phyloP scores from a whole-genome alignment of 164 flowering plant species.

The Vitis rotundifolia region DNA sequence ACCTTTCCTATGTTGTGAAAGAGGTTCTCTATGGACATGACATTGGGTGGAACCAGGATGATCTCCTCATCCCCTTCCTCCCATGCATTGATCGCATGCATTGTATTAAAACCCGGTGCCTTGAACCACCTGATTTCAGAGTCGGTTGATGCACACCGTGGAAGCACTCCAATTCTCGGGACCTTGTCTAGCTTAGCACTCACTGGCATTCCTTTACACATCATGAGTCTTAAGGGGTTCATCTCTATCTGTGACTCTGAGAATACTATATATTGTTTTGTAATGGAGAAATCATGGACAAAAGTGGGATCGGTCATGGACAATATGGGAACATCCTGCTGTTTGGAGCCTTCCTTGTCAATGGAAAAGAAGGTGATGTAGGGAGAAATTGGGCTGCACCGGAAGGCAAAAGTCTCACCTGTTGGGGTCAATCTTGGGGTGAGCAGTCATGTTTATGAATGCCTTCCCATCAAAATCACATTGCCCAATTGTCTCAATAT shows the following conservation, averaged over 20 bases:
- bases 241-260: not conserved
- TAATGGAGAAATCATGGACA: slow-evolving; percentile 15
- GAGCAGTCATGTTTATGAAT: slow-evolving; percentile 15
- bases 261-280: slow-evolving; percentile 5
- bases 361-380: slow-evolving; percentile 16
- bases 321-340: slow-evolving; percentile 14
- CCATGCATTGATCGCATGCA: too few species aligned
- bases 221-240: not conserved
- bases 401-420: slow-evolving; percentile 20
- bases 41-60: too few species aligned
- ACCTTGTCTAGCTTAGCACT: too few species aligned
- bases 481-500: slow-evolving; percentile 5
- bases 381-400: not conserved
- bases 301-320: not conserved
- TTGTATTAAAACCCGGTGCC: too few species aligned
- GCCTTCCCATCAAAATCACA: not conserved
- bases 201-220: too few species aligned
- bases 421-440: slow-evolving; percentile 22
- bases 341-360: slow-evolving; percentile 2
- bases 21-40: too few species aligned
- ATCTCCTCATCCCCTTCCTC: too few species aligned
- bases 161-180: too few species aligned
- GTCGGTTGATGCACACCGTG: too few species aligned
- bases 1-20: too few species aligned
- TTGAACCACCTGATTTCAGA: too few species aligned